A percentile compares a stretch with the other conserved stretches of the same genome.
phyloP scores from a whole-genome alignment of 106 monocot species.

The Iris macrosiphon region DNA sequence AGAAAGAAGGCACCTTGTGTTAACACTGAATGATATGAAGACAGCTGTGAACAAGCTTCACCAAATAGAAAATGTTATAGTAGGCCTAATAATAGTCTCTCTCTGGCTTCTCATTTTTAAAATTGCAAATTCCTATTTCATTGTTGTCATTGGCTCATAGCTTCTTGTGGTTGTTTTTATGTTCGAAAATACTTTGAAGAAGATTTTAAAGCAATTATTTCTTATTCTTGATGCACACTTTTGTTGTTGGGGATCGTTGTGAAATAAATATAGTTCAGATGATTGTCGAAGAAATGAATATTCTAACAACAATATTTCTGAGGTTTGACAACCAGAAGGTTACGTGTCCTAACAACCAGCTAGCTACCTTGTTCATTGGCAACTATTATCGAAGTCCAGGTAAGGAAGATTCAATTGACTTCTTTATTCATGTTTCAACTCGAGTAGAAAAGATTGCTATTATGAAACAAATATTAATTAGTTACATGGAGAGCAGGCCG shows the following conservation, averaged over 20 bases:
- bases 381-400: constrained; percentile 76
- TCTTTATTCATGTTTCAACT: constrained; percentile 65
- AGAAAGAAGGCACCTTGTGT: constrained; percentile 66
- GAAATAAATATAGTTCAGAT: constrained; percentile 68
- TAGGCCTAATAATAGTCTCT: constrained; percentile 43
- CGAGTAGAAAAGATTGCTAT: constrained; percentile 58
- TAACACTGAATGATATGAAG: constrained; percentile 77
- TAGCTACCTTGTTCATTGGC: constrained; percentile 39
- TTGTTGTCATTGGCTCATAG: constrained; percentile 68
- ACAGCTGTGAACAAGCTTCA: constrained; percentile 81
- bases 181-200: constrained; percentile 74
- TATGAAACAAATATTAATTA: constrained; percentile 60
- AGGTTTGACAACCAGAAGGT: constrained; percentile 66
- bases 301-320: constrained; percentile 64
- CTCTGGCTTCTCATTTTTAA: constrained; percentile 68
- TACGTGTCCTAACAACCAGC: constrained; percentile 56
- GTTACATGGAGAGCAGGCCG: constrained; percentile 50
- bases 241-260: constrained; percentile 79
- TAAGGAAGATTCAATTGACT: constrained; percentile 76
- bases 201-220: constrained; percentile 65
- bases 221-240: constrained; percentile 78
- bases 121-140: constrained; percentile 46
- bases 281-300: constrained; percentile 88
- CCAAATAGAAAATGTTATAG: constrained; percentile 56
- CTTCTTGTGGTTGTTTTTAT: constrained; percentile 51